phyloP scores from a whole-genome alignment of 2,329 filamentous ascomycete species.

The Colletotrichum sp. region DNA sequence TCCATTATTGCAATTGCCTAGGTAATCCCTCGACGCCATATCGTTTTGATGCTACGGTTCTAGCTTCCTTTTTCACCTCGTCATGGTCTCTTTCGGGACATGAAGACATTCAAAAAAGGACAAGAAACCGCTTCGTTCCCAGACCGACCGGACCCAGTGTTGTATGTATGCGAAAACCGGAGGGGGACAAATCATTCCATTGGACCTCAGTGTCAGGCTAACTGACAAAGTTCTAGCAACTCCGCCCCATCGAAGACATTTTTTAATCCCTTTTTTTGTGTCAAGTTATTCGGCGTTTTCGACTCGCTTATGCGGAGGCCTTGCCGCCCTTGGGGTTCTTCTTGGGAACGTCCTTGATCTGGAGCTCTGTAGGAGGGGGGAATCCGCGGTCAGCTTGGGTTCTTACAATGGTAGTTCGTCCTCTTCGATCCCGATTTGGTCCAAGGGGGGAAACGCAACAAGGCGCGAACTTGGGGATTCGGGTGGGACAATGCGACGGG shows the following conservation, averaged over 20 bases:
- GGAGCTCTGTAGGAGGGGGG: slow-evolving; percentile 44
- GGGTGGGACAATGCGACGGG: background rate
- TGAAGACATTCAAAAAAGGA: background rate
- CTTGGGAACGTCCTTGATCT: slow-evolving; percentile 60
- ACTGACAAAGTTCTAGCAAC: slow-evolving; percentile 13
- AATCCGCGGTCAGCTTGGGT: background rate
- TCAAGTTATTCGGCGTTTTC: background rate
- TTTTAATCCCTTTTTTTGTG: background rate
- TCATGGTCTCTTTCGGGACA: background rate
- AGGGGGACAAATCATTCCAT: slow-evolving; percentile 4
- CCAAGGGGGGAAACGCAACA: background rate
- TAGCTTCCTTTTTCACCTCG: background rate
- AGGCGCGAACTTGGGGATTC: accelerated
- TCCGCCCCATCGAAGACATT: slow-evolving; percentile 10
- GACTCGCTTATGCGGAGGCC: slow-evolving; percentile 35
- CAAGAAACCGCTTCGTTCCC: background rate
- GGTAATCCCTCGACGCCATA: slow-evolving; percentile 59
- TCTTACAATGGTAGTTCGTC: background rate
- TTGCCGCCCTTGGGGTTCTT: slow-evolving; percentile 53
- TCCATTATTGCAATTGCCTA: slow-evolving; percentile 47
- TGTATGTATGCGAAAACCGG: background rate
- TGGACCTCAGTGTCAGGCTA: slow-evolving; percentile 7
- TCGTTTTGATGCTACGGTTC: slow-evolving; percentile 30
- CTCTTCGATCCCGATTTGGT: background rate
- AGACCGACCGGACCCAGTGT: slow-evolving; percentile 6